Evolutionary conservation across 305 asterid species (phyloP), one percentile per base, ranked within the genome.

Genomic region (Plantago lanceolata): DNA sequence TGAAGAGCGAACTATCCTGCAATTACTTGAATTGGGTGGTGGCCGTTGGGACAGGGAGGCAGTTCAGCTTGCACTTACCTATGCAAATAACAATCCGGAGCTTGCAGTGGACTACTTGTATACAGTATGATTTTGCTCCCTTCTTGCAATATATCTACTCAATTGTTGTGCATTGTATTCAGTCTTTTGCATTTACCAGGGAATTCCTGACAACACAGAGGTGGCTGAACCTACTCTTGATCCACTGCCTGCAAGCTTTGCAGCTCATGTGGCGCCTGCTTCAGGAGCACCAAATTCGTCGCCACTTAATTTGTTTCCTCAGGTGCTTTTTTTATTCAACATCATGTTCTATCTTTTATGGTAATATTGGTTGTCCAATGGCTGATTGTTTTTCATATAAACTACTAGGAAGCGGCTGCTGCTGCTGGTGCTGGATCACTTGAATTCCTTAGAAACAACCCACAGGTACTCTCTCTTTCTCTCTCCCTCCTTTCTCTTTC

Each of bases 51-150:
- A 91, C 66, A 71, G 94, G 68, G 96, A 86, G 28, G 84, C 84
- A n/a, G 96, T 91, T 68, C 81, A 88, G 54, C 82, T 94, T 48
- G 96, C 98, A 19, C 83, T 91, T 58, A 88, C 87, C 68, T 95
- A 95, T 71, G 96, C 97, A 65, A 88, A 48, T 75, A 88, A 91
- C 80, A 88, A 91, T 57, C 92, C 95, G 0, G 96, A 91, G 75
- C 86, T 96, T 77, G 97, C 97, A 16, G 87, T 91, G 71, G 96
- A 91, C 72, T 88, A 88, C 78, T 71, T 86, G 48, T 86, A 88
- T 71, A 83, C 94, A 60, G 97, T 33, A 33, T 90, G 68, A 78
- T 94, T 69, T 53, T 53, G 8, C 19, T 21, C 19, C 58, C 2
- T 11, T 7, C 40, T 6, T 33, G 40, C 9, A 33, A 1, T 33